These are phyloP conservation scores for Phialophora expanda DNA, from an alignment of 2,329 filamentous ascomycete species.

Conservation along the genomic window DNA sequence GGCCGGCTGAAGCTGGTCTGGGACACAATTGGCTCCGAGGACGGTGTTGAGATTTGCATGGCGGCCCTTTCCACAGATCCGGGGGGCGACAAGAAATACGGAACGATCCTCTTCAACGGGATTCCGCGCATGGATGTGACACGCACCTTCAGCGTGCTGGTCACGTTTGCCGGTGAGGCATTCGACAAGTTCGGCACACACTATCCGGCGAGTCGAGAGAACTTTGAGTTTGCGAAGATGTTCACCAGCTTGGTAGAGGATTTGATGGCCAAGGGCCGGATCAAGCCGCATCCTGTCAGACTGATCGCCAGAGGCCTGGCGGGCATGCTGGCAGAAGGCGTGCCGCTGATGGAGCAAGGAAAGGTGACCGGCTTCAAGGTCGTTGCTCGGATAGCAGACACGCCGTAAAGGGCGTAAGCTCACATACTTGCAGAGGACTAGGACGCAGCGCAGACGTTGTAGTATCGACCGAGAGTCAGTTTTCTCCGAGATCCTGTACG, in stretches of 20 bases:
- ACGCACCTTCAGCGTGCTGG: conserved; percentile 42
- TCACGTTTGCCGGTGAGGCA: conserved; percentile 44
- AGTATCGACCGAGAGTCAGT: no score
- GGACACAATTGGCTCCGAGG: conserved; percentile 45
- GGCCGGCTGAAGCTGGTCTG: conserved; percentile 47
- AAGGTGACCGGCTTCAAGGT: conserved; percentile 56
- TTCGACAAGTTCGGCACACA: conserved; percentile 36
- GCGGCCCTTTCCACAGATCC: conserved; percentile 44
- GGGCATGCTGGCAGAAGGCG: conserved; percentile 51
- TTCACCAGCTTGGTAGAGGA: conserved; percentile 50
- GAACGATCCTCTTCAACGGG: conserved; percentile 39
- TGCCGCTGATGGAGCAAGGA: conserved; percentile 50
- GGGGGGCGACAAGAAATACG: conserved; percentile 41
- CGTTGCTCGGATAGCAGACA: conserved; percentile 47
- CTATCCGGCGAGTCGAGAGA: conserved; percentile 40
- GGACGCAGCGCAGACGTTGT: no score
- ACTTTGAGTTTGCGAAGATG: conserved; percentile 50
- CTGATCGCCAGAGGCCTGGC: conserved; percentile 51
- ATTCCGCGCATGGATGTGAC: conserved; percentile 44
- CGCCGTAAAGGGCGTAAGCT: no score
- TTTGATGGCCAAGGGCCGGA: conserved; percentile 49
- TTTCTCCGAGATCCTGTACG: no score
- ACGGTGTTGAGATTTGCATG: conserved; percentile 43
- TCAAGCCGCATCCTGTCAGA: conserved; percentile 51
- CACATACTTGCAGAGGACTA: no score